Base-by-base conservation (phyloP, 2,329 filamentous ascomycete species). In the Fusarium lyarnte region DNA sequence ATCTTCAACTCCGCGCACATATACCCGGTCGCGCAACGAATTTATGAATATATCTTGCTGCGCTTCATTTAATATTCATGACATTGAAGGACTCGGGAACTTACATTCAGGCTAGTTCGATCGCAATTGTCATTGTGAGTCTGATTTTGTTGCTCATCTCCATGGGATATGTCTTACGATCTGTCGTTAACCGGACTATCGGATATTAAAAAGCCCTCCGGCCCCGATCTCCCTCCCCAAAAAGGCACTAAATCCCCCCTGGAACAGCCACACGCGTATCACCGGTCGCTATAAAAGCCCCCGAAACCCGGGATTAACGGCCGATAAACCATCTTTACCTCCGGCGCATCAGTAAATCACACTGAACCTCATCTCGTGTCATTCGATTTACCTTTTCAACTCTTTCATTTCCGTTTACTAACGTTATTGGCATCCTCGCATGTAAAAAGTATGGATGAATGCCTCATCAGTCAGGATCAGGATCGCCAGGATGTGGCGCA, bases 261-360 rank as follows among this genome's bases (percentile, higher is more conserved):
- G 23, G 21, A 25, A 38, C n/a, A 23, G 6, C 31, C 25, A 51
- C 4, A 49, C 23, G 16, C 23, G 25, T 13, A 36, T 13, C 6
- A 42, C 43, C 74, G 74, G 74, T 3, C 2, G 1, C 8, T 53
- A 74, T 49, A 45, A 58, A 72, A 29, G 36, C 11, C 31, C 65
- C 74, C 74, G 72, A 25, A 11, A 5, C 49, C 74, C 74, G 74
- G 55, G 23, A 41, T 76, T 67, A 74, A 62, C 45, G 55, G 58
- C 49, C 55, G 41, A 58, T 58, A 19, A 42, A 35, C 31, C 25
- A 12, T 46, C 36, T 39, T 69, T 69, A 69, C 58, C 39, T 63
- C 66, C 66, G 66, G 64, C 31, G 60, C 16, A 57, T 27, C 29
- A 43, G 35, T 38, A 21, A 57, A 52, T 25, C 36, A 35, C 2